Evolutionary conservation across 495 filamentous ascomycete genomes (phyloP).

Genomic region (Penicillium macrosclerotiorum): DNA sequence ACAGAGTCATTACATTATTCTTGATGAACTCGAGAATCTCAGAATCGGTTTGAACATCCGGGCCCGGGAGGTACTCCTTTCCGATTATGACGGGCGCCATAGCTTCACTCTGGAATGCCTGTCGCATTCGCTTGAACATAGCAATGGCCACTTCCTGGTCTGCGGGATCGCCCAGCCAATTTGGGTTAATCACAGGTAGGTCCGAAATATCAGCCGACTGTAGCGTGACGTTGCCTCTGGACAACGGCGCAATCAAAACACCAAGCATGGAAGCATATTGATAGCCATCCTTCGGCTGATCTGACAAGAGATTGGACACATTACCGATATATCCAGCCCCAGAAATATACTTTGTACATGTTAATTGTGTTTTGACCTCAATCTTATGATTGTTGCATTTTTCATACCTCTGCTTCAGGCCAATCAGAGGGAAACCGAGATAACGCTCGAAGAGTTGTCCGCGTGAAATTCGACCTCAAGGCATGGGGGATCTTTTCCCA

Average conservation of each 20-base stretch:
- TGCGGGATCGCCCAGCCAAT: slow-evolving; percentile 46
- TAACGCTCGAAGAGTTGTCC: slow-evolving; percentile 24
- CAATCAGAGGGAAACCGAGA: slow-evolving; percentile 46
- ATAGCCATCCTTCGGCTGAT: slow-evolving; percentile 39
- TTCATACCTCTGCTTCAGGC: slow-evolving; percentile 54
- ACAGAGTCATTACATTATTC: slow-evolving; percentile 40
- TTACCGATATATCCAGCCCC: slow-evolving; percentile 36
- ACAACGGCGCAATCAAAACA: slow-evolving; percentile 46
- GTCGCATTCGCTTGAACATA: slow-evolving; percentile 51
- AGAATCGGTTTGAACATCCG: slow-evolving; percentile 42
- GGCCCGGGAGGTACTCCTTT: slow-evolving; percentile 48
- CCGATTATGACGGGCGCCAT: slow-evolving; percentile 44
- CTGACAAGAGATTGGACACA: slow-evolving; percentile 35
- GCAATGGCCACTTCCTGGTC: slow-evolving; percentile 56
- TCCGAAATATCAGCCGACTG: slow-evolving; percentile 36
- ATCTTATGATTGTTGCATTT: slow-evolving; percentile 7
- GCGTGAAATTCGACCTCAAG: slow-evolving; percentile 22
- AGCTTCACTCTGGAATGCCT: slow-evolving; percentile 38
- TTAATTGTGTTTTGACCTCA: too few relatives aligned
- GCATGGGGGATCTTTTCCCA: slow-evolving; percentile 50
- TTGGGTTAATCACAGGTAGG: slow-evolving; percentile 52
- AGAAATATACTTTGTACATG: slow-evolving; percentile 35
- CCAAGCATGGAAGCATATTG: slow-evolving; percentile 45
- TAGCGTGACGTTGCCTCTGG: slow-evolving; percentile 57
- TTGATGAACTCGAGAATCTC: slow-evolving; percentile 49